These are phyloP conservation scores for Phytophthora hibernalis DNA, from an alignment of 352 stramenopile genomes.

Conservation along the genomic window DNA sequence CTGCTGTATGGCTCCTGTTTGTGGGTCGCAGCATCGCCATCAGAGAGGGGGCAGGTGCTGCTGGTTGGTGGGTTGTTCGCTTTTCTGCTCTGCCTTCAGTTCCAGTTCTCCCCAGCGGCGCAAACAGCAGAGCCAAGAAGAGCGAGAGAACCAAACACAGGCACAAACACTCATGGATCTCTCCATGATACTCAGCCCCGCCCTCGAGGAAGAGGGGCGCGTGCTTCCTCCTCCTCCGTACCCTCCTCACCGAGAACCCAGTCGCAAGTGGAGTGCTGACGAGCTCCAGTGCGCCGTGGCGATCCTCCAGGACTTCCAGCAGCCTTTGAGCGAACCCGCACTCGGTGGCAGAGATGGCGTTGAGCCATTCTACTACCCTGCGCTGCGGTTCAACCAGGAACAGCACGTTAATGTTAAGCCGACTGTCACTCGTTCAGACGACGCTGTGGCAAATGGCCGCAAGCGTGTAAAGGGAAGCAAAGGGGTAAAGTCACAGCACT, in stretches of 20 bases:
- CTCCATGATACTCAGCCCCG: slow-evolving; percentile 58
- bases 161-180: slow-evolving; percentile 48
- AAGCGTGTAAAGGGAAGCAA: slow-evolving; percentile 11
- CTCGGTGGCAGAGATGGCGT: slow-evolving; percentile 15
- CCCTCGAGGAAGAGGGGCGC: slow-evolving; percentile 42
- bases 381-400: slow-evolving; percentile 26
- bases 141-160: slow-evolving; percentile 11
- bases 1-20: too few relatives aligned
- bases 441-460: slow-evolving; percentile 5
- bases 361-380: slow-evolving; percentile 15
- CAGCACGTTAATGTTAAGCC: slow-evolving; percentile 6
- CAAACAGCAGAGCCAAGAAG: slow-evolving; percentile 15
- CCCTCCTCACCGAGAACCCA: slow-evolving; percentile 15
- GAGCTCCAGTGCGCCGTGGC: slow-evolving; percentile 69
- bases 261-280: slow-evolving; percentile 49
- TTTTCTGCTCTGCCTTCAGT: slow-evolving; percentile 48
- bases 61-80: slow-evolving; percentile 53
- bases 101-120: slow-evolving; percentile 43
- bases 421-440: slow-evolving; percentile 4
- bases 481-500: slow-evolving; percentile 6
- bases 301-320: slow-evolving; percentile 72
- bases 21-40: slow-evolving; percentile 48
- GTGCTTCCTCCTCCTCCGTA: neutral
- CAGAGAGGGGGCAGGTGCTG: slow-evolving; percentile 30
- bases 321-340: slow-evolving; percentile 18